These are phyloP conservation scores for Botrytis aclada DNA, from an alignment of 2,329 filamentous ascomycete genomes.

Conservation along the genomic window DNA sequence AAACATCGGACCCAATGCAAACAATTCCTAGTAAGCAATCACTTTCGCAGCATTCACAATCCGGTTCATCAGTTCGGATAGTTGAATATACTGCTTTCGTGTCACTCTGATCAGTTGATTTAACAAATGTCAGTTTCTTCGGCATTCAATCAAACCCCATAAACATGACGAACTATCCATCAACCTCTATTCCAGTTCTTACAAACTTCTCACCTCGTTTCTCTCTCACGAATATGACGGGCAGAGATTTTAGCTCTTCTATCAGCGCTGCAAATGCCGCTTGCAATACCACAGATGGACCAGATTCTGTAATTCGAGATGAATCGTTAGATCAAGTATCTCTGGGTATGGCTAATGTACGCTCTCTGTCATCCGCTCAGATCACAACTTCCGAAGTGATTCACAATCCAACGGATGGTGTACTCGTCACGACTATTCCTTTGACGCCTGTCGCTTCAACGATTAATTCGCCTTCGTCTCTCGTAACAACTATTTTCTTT, in stretches of 20 bases:
- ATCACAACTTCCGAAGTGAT: constrained; percentile 5
- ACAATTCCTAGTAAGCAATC: constrained; percentile 7
- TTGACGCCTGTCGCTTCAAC: neutral
- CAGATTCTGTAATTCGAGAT: constrained; percentile 12
- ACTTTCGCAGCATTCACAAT: neutral
- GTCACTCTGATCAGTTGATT: neutral
- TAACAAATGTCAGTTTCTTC: constrained; percentile 17
- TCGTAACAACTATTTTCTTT: neutral
- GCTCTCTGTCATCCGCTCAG: constrained; percentile 11
- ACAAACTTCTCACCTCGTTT: constrained; percentile 19
- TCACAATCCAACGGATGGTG: constrained; percentile 6
- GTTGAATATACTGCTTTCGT: neutral
- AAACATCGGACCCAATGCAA: constrained; percentile 17
- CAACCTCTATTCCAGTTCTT: constrained; percentile 7
- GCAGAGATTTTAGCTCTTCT: constrained; percentile 2
- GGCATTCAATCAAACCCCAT: constrained; percentile 16
- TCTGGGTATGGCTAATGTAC: neutral
- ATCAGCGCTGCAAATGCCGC: constrained; percentile 12
- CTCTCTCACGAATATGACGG: constrained; percentile 17
- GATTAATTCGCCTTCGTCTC: neutral
- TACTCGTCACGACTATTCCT: neutral
- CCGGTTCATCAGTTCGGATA: neutral
- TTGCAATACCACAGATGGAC: neutral
- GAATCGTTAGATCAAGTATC: constrained; percentile 15
- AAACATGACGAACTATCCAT: neutral